These are phyloP conservation scores for Rubus parviflorus DNA, from an alignment of 306 rosid species.

Conservation along the genomic window DNA sequence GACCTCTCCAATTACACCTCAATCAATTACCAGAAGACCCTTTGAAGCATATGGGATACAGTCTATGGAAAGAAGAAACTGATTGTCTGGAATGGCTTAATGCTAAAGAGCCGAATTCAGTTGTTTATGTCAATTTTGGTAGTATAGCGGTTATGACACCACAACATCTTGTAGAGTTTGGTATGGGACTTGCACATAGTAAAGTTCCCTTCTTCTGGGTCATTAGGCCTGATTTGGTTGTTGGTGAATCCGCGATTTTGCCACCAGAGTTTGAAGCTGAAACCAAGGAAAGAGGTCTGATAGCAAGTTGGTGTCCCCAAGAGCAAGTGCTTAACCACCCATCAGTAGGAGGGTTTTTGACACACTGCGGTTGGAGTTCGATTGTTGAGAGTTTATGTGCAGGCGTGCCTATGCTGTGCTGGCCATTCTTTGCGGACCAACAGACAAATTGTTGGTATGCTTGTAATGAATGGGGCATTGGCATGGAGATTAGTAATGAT, in stretches of 20 bases:
- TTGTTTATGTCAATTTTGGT: conserved; percentile 25
- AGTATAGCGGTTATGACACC: background rate
- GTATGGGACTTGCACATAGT: conserved; percentile 29
- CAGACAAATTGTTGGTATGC: conserved; percentile 10
- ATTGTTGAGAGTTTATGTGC: conserved; percentile 5
- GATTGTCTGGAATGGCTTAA: conserved; percentile 18
- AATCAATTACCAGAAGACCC: conserved; percentile 9
- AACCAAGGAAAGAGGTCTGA: conserved; percentile 1
- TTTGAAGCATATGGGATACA: background rate
- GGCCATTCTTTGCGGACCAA: conserved; percentile 21
- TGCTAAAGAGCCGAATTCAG: conserved; percentile 8
- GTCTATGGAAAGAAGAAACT: conserved; percentile 29
- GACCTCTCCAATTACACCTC: conserved; percentile 19
- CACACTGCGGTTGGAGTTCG: conserved; percentile 31
- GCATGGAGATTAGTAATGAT: conserved; percentile 22
- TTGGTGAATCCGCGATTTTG: background rate
- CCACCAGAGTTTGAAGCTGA: conserved; percentile 7
- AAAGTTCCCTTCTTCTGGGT: conserved; percentile 18
- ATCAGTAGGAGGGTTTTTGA: conserved; percentile 21
- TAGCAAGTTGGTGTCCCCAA: conserved; percentile 27
- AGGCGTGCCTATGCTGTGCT: conserved; percentile 32
- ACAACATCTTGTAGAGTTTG: conserved; percentile 14
- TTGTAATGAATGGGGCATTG: conserved; percentile 23
- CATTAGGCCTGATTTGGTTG: conserved; percentile 16
- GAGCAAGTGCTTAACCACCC: conserved; percentile 23